A percentile compares a stretch with the other conserved stretches of the same genome.
These are phyloP conservation scores for Neurospora sp. DNA, from an alignment of 495 filamentous ascomycete genomes.

Conservation along the genomic window DNA sequence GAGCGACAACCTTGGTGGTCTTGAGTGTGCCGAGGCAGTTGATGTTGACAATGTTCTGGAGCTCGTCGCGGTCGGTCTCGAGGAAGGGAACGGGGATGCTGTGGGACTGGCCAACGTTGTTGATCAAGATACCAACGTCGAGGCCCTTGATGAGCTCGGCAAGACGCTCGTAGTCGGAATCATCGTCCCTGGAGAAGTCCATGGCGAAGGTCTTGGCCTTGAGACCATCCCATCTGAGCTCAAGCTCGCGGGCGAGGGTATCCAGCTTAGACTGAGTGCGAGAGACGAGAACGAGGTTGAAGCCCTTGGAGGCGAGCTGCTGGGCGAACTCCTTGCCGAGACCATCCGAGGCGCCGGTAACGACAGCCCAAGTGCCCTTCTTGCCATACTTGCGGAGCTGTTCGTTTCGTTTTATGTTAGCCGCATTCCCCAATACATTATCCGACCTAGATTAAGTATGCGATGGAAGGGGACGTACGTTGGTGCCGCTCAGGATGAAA, in stretches of 20 bases:
- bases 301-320: constrained; percentile 82
- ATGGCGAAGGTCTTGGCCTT: constrained; percentile 71
- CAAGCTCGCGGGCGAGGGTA: constrained; percentile 63
- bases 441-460: background rate
- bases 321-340: constrained; percentile 93
- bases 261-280: constrained; percentile 86
- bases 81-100: constrained; percentile 84
- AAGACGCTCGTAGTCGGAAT: constrained; percentile 67
- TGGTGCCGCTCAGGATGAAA: constrained; percentile 60
- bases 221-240: constrained; percentile 44
- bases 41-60: constrained; percentile 83
- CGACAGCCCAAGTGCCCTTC: constrained; percentile 86
- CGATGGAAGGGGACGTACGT: constrained; percentile 28
- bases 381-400: constrained; percentile 86
- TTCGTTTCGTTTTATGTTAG: constrained; percentile 22
- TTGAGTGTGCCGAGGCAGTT: constrained; percentile 85
- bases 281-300: constrained; percentile 87
- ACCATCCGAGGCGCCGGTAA: constrained; percentile 94
- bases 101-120: constrained; percentile 95
- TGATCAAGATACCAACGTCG: constrained; percentile 82
- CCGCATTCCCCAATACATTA: background rate
- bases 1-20: constrained; percentile 73
- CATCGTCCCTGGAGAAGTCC: constrained; percentile 75
- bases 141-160: constrained; percentile 54
- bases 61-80: constrained; percentile 64